phyloP scores from a whole-genome alignment of 2,329 filamentous ascomycete species.

The Fusarium metavorans region DNA sequence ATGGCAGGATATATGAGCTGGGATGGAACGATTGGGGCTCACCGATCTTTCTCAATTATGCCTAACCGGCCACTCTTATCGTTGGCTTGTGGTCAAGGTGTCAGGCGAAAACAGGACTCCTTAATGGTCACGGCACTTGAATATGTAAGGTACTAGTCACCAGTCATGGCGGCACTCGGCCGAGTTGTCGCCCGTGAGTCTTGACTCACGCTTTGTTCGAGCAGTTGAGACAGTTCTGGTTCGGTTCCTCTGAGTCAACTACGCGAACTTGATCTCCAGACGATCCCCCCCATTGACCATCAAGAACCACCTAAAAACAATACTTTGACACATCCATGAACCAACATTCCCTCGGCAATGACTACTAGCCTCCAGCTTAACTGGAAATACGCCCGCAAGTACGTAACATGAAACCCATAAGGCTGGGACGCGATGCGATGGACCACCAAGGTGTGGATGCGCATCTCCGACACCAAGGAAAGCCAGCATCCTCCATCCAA shows the following conservation, averaged over 20 bases:
- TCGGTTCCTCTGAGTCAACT: neutral
- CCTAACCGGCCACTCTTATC: neutral
- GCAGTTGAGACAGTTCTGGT: neutral
- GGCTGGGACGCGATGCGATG: constrained; percentile 22
- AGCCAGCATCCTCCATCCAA: neutral
- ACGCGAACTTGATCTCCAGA: neutral
- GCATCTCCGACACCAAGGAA: constrained; percentile 21
- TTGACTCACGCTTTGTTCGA: neutral
- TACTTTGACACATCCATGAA: neutral
- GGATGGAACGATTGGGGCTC: neutral
- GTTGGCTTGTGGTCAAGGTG: neutral
- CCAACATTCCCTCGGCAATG: neutral
- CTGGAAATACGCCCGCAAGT: neutral
- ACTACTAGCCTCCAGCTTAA: neutral
- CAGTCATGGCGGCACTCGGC: neutral
- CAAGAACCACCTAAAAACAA: neutral
- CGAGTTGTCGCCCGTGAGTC: neutral
- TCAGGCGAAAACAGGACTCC: neutral
- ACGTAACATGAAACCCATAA: constrained; percentile 17
- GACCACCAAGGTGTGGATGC: constrained; percentile 25
- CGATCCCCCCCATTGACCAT: neutral
- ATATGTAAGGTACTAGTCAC: neutral
- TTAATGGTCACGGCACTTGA: neutral
- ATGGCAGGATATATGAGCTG: neutral
- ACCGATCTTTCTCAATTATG: neutral